Evolutionary conservation across 2,329 filamentous ascomycete genomes (phyloP).

Genomic region (Aspergillus intermedius): DNA sequence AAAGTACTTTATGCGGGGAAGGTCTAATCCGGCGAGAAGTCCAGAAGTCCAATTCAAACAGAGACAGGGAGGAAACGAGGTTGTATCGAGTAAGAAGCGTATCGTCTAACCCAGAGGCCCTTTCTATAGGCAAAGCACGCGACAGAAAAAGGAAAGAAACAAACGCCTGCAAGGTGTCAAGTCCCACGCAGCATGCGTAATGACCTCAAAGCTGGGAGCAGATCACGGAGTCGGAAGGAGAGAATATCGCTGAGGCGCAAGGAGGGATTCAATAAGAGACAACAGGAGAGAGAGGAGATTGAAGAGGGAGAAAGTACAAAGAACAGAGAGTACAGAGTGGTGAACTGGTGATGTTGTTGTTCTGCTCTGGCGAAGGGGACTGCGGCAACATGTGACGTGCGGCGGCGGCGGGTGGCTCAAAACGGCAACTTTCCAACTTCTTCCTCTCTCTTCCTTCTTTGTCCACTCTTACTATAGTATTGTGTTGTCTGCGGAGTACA

Average conservation of each 20-base stretch:
- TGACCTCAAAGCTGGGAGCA: neutral
- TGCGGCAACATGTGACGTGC: slow-evolving; percentile 1
- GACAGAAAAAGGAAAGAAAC: neutral
- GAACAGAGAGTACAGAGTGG: neutral
- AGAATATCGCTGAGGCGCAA: neutral
- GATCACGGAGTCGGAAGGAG: neutral
- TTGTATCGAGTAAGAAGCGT: neutral
- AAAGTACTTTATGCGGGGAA: neutral
- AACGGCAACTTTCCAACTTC: neutral
- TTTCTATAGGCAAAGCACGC: neutral
- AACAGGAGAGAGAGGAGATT: neutral
- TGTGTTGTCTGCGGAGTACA: neutral
- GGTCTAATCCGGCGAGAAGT: neutral
- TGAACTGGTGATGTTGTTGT: neutral
- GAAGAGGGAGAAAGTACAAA: neutral
- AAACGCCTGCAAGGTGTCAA: neutral
- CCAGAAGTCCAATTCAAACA: neutral
- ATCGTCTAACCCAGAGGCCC: neutral
- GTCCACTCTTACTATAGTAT: neutral
- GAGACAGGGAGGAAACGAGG: neutral
- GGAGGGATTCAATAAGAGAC: neutral
- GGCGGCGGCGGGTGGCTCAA: neutral
- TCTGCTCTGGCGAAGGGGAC: neutral
- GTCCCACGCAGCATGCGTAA: neutral
- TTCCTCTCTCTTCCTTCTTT: neutral